phyloP scores from a whole-genome alignment of 1,284 basidiomycete genomes.

The Microbotryum lychnidis-dioicae region DNA sequence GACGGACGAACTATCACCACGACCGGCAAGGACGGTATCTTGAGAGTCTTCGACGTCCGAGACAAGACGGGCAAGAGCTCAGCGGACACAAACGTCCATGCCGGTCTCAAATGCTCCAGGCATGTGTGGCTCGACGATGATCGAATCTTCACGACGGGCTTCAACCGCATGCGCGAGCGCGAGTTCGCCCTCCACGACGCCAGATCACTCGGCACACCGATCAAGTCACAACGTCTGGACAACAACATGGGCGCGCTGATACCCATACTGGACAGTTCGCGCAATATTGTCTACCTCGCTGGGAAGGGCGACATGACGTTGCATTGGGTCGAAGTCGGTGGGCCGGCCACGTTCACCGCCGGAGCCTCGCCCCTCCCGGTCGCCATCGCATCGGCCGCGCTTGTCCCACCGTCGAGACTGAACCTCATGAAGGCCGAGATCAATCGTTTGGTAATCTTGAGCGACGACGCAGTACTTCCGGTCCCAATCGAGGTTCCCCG shows the following conservation, averaged over 20 bases:
- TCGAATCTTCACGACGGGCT: conserved; percentile 42
- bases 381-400: conserved; percentile 36
- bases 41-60: conserved; percentile 40
- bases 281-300: conserved; percentile 41
- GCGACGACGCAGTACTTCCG: conserved; percentile 42
- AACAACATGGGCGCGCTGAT: conserved; percentile 40
- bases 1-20: conserved; percentile 39
- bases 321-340: conserved; percentile 42
- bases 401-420: conserved; percentile 37
- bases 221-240: conserved; percentile 39
- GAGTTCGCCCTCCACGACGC: conserved; percentile 32
- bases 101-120: conserved; percentile 29
- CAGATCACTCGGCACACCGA: conserved; percentile 26
- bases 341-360: conserved; percentile 40
- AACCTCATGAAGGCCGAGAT: conserved; percentile 45
- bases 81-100: conserved; percentile 4
- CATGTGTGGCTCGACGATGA: conserved; percentile 40
- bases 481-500: conserved; percentile 42
- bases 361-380: conserved; percentile 34
- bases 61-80: neutral
- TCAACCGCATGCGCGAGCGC: conserved; percentile 37
- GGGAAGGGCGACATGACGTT: conserved; percentile 44
- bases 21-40: conserved; percentile 39
- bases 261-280: conserved; percentile 41
- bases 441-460: conserved; percentile 40